These are phyloP conservation scores for Solanum chmielewskii DNA, from an alignment of 257 asterid species.

Conservation along the genomic window DNA sequence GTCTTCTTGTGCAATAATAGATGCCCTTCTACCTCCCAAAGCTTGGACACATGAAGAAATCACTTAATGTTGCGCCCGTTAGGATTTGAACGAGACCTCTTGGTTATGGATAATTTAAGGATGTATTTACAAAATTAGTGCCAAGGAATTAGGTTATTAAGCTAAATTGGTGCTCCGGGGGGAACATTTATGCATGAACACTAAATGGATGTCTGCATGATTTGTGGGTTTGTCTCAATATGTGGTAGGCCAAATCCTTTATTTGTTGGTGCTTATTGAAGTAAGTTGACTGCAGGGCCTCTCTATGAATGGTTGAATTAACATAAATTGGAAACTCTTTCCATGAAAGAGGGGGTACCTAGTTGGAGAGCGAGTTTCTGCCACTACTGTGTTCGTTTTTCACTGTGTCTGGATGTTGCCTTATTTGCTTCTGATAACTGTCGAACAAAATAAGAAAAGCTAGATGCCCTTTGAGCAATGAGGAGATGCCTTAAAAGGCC, in stretches of 20 bases:
- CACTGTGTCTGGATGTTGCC: background rate
- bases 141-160: background rate
- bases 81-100: background rate
- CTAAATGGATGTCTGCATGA: background rate
- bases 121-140: background rate
- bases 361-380: background rate
- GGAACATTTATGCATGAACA: background rate
- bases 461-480: background rate
- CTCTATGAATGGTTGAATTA: background rate
- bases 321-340: background rate
- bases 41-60: background rate
- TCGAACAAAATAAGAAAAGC: background rate
- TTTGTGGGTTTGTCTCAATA: background rate
- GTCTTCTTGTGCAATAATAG: background rate
- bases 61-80: background rate
- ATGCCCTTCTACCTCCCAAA: background rate
- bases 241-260: background rate
- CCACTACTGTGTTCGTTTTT: background rate
- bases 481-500: background rate
- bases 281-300: background rate
- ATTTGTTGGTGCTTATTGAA: background rate
- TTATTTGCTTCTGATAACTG: background rate
- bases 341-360: background rate
- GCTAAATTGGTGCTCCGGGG: background rate
- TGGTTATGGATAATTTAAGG: background rate